Percentiles rank a stretch among this genome's conserved stretches.
phyloP scores from a whole-genome alignment of 2,329 filamentous ascomycete species.

The Verticillium tricorpus region DNA sequence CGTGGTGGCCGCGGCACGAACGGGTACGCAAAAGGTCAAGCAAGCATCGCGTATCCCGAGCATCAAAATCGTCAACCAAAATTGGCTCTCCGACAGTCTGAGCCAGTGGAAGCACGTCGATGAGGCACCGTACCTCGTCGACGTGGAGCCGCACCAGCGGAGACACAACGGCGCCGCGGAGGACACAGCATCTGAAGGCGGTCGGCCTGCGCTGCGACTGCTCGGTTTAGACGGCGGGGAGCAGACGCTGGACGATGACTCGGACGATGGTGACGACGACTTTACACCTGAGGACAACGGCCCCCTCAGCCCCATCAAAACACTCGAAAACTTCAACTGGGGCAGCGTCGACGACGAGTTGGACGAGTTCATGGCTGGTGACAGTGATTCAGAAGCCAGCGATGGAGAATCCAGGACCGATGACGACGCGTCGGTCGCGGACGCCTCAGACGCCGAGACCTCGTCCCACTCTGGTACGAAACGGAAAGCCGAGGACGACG shows the following conservation, averaged over 20 bases:
- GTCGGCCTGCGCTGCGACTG: constrained; percentile 18
- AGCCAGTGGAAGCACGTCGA: constrained; percentile 78
- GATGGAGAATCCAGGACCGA: constrained; percentile 13
- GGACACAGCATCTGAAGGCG: constrained; percentile 17
- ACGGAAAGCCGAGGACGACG: constrained; percentile 15
- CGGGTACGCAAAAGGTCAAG: constrained; percentile 85
- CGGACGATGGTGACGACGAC: constrained; percentile 38
- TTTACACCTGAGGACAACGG: constrained; percentile 45
- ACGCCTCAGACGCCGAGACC: constrained; percentile 3
- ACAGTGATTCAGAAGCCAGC: constrained; percentile 41
- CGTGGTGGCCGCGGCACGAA: constrained; percentile 64
- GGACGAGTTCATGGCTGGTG: constrained; percentile 64
- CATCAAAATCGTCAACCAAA: constrained; percentile 87
- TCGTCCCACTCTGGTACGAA: constrained; percentile 7
- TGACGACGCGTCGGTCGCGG: constrained; percentile 16
- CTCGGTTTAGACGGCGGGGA: constrained; percentile 7
- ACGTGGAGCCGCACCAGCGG: constrained; percentile 67
- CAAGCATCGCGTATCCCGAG: constrained; percentile 74
- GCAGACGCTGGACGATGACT: constrained; percentile 20
- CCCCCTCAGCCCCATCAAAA: constrained; percentile 47
- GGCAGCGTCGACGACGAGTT: constrained; percentile 66
- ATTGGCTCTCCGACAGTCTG: constrained; percentile 84
- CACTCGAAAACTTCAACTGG: constrained; percentile 57
- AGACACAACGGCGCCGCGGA: constrained; percentile 28
- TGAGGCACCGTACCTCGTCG: constrained; percentile 72